phyloP scores from a whole-genome alignment of 352 stramenopile genomes.

The Pythium volutum region DNA sequence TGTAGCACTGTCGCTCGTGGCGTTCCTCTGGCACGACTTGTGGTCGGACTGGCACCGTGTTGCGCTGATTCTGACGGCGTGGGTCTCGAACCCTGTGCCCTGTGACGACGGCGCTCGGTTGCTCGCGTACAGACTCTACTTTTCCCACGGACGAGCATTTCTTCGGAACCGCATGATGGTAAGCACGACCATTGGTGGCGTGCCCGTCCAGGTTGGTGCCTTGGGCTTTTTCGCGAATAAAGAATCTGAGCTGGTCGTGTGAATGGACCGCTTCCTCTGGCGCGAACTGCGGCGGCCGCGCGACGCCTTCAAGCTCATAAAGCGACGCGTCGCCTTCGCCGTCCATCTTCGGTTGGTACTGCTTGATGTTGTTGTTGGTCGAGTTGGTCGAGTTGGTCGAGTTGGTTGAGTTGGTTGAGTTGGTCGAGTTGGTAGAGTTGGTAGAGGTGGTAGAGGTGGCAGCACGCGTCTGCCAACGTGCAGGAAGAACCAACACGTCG shows the following conservation, averaged over 20 bases:
- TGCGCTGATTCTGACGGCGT: neutral
- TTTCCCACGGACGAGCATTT: neutral
- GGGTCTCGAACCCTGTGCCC: slow-evolving; percentile 10
- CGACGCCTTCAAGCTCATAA: slow-evolving; percentile 14
- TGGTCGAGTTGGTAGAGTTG: no score
- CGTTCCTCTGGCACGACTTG: slow-evolving; percentile 1
- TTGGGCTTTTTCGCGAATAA: slow-evolving; percentile 7
- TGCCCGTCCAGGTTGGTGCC: neutral
- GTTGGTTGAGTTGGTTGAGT: no score
- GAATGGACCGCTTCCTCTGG: slow-evolving; percentile 13
- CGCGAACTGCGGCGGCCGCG: slow-evolving; percentile 3
- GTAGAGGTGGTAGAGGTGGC: no score
- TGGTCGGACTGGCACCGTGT: slow-evolving; percentile 2
- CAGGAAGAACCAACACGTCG: no score
- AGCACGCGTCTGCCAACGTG: no score
- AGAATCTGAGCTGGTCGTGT: neutral
- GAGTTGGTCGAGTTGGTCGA: neutral
- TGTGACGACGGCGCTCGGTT: neutral
- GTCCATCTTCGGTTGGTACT: no score
- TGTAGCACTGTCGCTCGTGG: neutral
- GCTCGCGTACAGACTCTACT: slow-evolving; percentile 16
- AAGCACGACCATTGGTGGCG: neutral
- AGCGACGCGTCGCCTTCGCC: slow-evolving; percentile 5
- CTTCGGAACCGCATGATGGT: slow-evolving; percentile 9
- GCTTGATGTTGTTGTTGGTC: neutral